These are phyloP conservation scores for Cicer arietinum DNA, from an alignment of 306 rosid genomes.

Conservation along the genomic window DNA sequence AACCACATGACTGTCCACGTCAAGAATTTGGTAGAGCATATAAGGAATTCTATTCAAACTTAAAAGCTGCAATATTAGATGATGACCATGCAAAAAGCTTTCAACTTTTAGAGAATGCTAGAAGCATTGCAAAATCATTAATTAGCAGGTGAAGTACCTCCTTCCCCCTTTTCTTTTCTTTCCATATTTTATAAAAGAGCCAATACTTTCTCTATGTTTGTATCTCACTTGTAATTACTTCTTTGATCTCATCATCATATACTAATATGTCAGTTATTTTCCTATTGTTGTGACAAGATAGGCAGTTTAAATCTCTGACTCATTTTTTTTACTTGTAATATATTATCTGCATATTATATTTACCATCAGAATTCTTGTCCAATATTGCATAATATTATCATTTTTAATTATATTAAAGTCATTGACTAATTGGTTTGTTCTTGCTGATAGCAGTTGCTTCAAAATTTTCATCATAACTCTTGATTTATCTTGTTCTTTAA, in stretches of 20 bases:
- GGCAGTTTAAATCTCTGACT: constrained; percentile 23
- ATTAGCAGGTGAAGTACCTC: constrained; percentile 48
- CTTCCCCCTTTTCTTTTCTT: background rate
- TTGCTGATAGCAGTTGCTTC: constrained; percentile 6
- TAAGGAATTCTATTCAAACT: constrained; percentile 56
- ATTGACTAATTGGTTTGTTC: constrained; percentile 8
- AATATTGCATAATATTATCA: too few species aligned
- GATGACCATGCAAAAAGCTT: constrained; percentile 53
- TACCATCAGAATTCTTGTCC: background rate
- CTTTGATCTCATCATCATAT: constrained; percentile 8
- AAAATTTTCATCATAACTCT: constrained; percentile 20
- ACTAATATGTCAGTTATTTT: background rate
- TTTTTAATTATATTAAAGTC: constrained; percentile 1
- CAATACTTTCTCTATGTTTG: background rate
- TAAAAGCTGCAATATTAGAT: constrained; percentile 56
- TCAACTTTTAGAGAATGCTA: constrained; percentile 61
- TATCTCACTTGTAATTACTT: constrained; percentile 18
- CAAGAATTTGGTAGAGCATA: constrained; percentile 48
- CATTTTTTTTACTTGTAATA: constrained; percentile 6
- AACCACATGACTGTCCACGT: constrained; percentile 25
- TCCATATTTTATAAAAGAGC: background rate
- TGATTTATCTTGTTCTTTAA: constrained; percentile 31
- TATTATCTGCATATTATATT: constrained; percentile 17
- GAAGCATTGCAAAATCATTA: constrained; percentile 63
- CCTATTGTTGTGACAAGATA: background rate